Percentiles rank a stretch among this genome's conserved stretches.
phyloP scores from a whole-genome alignment of 2,329 filamentous ascomycete species.

The Colletotrichum sp. region DNA sequence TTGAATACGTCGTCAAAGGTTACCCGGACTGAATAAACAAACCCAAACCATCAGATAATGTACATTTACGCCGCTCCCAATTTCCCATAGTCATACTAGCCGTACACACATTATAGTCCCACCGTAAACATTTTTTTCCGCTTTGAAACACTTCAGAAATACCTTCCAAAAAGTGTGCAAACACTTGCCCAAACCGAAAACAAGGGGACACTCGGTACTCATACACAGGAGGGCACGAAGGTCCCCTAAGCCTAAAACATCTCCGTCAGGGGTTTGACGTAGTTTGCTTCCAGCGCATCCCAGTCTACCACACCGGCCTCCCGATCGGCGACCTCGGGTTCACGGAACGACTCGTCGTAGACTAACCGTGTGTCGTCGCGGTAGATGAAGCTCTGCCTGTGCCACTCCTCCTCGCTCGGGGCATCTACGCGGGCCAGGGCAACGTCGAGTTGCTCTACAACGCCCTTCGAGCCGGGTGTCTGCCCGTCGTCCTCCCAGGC shows the following conservation, averaged over 20 bases:
- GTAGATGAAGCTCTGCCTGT: slow-evolving; percentile 20
- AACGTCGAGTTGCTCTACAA: slow-evolving; percentile 19
- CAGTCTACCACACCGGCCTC: slow-evolving; percentile 18
- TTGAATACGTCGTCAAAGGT: neutral
- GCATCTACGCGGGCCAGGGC: slow-evolving; percentile 8
- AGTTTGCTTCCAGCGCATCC: slow-evolving; percentile 23
- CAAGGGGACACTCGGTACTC: neutral
- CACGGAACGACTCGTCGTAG: slow-evolving; percentile 11
- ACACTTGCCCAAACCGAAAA: neutral
- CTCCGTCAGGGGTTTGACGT: neutral
- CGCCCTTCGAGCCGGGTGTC: neutral
- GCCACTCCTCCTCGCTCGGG: slow-evolving; percentile 17
- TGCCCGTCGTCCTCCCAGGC: slow-evolving; percentile 11
- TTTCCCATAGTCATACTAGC: neutral
- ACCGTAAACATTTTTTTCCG: neutral
- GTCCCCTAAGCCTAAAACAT: neutral
- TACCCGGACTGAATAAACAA: neutral
- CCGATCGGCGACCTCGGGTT: slow-evolving; percentile 9
- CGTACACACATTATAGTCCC: neutral
- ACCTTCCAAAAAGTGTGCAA: neutral
- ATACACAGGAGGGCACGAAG: neutral
- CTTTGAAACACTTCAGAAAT: neutral
- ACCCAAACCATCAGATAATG: neutral
- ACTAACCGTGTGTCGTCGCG: slow-evolving; percentile 12
- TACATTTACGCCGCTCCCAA: neutral